These are phyloP conservation scores for Penicillium mononematosum DNA, from an alignment of 495 filamentous ascomycete species.

Conservation along the genomic window DNA sequence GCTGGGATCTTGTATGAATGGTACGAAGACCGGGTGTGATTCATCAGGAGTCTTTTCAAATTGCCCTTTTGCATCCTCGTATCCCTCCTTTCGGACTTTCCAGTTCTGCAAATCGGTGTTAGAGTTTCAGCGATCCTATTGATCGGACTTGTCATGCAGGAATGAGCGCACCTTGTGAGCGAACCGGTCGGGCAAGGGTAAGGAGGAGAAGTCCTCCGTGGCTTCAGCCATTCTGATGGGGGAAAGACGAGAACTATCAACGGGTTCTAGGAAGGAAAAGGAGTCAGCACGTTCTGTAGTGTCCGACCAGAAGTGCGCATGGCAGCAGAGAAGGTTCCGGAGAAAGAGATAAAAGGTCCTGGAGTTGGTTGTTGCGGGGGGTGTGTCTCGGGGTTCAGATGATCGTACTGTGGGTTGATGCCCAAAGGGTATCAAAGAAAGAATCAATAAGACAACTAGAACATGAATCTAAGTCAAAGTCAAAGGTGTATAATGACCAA, in stretches of 20 bases:
- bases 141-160: not conserved
- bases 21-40: slow-evolving; percentile 77
- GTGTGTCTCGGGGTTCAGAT: not conserved
- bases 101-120: slow-evolving; percentile 63
- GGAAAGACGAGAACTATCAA: not conserved
- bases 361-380: slow-evolving; percentile 3
- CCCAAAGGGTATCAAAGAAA: slow-evolving; percentile 21
- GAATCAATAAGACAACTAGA: slow-evolving; percentile 2
- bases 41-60: slow-evolving; percentile 88
- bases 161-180: slow-evolving; percentile 70
- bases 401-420: slow-evolving; percentile 19
- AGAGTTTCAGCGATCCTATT: not conserved
- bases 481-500: not conserved
- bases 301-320: slow-evolving; percentile 1
- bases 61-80: slow-evolving; percentile 84
- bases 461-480: not conserved
- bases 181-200: slow-evolving; percentile 81
- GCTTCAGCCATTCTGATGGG: slow-evolving; percentile 47
- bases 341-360: not conserved
- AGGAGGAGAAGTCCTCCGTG: slow-evolving; percentile 80
- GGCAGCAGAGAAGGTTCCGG: not conserved
- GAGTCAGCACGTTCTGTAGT: slow-evolving; percentile 9
- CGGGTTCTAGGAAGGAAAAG: not conserved
- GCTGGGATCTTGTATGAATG: slow-evolving; percentile 79
- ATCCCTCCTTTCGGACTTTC: slow-evolving; percentile 95